A percentile compares a stretch with the other conserved stretches of the same genome.
Evolutionary conservation across 2,329 filamentous ascomycete species (phyloP).

Genomic region (Curvularia sp.): DNA sequence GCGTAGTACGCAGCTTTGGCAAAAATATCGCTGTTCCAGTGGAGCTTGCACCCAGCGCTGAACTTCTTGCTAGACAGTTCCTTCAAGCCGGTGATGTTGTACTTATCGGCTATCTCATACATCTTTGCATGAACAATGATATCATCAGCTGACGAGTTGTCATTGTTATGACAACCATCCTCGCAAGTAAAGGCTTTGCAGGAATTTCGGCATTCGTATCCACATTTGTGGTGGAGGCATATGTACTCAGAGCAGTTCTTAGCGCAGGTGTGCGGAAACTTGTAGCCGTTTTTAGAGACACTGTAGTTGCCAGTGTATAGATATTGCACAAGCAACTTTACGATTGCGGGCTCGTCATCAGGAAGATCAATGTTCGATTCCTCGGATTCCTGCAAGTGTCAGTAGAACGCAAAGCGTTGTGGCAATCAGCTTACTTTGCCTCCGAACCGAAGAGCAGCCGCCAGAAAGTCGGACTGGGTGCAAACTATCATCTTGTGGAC

Average conservation of each 20-base stretch:
- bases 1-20: conserved; percentile 30
- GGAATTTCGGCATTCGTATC: fast-evolving
- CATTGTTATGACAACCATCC: neutral
- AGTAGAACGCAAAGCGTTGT: neutral
- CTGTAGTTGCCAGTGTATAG: neutral
- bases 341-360: neutral
- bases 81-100: conserved; percentile 4
- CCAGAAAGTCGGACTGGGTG: neutral
- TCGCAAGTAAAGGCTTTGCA: neutral
- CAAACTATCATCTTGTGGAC: conserved; percentile 1
- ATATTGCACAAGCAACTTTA: neutral
- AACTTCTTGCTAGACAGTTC: neutral
- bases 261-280: conserved; percentile 1
- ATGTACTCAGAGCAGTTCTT: neutral
- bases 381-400: neutral
- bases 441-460: neutral
- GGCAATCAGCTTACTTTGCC: neutral
- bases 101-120: conserved; percentile 27
- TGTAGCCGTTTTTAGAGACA: neutral
- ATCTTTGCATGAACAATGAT: conserved; percentile 15
- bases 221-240: neutral
- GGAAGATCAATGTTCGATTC: neutral
- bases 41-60: neutral
- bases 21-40: conserved; percentile 34
- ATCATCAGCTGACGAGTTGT: neutral